Evolutionary conservation across 2,329 filamentous ascomycete genomes (phyloP).

Genomic region (Ophiostoma sp.): DNA sequence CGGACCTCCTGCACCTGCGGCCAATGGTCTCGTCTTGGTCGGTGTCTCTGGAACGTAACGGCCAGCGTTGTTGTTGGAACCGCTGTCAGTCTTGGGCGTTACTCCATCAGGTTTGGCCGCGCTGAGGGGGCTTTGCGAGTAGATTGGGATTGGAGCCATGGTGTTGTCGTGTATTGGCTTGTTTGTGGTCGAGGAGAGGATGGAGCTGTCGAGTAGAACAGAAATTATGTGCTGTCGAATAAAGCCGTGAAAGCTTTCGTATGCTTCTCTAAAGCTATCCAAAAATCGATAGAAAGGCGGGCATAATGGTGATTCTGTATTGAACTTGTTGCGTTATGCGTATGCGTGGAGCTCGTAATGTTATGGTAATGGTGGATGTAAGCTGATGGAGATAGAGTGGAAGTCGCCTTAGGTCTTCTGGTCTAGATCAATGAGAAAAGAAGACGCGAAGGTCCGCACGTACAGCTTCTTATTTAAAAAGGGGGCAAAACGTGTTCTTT

Average conservation of each 20-base stretch:
- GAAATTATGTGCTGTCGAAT: background rate
- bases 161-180: background rate
- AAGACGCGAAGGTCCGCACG: background rate
- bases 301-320: background rate
- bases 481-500: background rate
- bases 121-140: conserved; percentile 60
- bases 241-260: background rate
- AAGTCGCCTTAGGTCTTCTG: background rate
- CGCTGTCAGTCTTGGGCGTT: conserved; percentile 46
- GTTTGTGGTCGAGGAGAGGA: background rate
- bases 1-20: conserved; percentile 36
- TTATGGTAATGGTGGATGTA: background rate
- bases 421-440: background rate
- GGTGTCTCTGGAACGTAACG: conserved; percentile 25
- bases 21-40: conserved; percentile 1
- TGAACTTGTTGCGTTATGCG: background rate
- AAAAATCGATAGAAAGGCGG: background rate
- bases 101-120: conserved; percentile 53
- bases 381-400: background rate
- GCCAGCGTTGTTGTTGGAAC: conserved; percentile 27
- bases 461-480: background rate
- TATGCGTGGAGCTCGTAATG: background rate
- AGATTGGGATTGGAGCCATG: conserved; percentile 63
- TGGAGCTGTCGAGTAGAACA: background rate
- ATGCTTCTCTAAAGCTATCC: background rate